Conservation (phyloP, 768 basidiomycete species). For the Lyophyllum atratum region DNA sequence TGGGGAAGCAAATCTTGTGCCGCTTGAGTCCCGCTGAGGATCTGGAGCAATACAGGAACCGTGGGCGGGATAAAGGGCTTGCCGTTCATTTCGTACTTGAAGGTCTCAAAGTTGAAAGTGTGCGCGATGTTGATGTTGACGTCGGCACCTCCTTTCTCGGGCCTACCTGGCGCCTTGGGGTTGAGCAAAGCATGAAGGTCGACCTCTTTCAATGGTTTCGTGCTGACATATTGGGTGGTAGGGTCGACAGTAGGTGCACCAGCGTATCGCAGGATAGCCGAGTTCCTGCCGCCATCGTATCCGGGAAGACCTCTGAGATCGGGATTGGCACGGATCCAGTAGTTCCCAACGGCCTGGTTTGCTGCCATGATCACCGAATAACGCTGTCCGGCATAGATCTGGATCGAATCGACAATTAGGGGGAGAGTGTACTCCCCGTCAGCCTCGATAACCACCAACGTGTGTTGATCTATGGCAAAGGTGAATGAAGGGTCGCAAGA, state of each 20-base stretch:
- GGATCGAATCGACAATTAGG: conserved; percentile 39
- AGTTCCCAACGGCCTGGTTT: conserved; percentile 31
- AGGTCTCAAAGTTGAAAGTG: conserved; percentile 5
- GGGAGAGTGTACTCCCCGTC: conserved; percentile 46
- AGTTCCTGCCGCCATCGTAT: conserved; percentile 15
- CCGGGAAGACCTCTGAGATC: not conserved
- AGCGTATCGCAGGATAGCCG: conserved; percentile 16
- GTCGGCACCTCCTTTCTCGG: conserved; percentile 12
- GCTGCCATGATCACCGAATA: conserved; percentile 40
- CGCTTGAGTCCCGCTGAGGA: conserved; percentile 37
- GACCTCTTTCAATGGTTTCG: conserved; percentile 4
- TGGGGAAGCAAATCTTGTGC: conserved; percentile 36
- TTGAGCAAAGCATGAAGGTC: conserved; percentile 10
- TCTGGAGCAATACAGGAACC: conserved; percentile 27
- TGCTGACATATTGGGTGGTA: not conserved
- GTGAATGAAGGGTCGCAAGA: conserved; percentile 36
- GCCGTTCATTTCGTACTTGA: conserved; percentile 33
- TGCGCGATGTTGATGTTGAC: conserved; percentile 16
- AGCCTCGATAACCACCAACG: conserved; percentile 52
- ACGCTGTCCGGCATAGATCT: conserved; percentile 45
- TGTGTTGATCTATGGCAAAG: conserved; percentile 48
- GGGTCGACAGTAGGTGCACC: conserved; percentile 10
- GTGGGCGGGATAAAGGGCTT: conserved; percentile 14
- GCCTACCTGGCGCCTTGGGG: conserved; percentile 9
- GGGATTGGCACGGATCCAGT: conserved; percentile 31